Evolutionary conservation across 495 filamentous ascomycete genomes (phyloP), one percentile per base, ranked within the genome.

Genomic region (Podospora comata): DNA sequence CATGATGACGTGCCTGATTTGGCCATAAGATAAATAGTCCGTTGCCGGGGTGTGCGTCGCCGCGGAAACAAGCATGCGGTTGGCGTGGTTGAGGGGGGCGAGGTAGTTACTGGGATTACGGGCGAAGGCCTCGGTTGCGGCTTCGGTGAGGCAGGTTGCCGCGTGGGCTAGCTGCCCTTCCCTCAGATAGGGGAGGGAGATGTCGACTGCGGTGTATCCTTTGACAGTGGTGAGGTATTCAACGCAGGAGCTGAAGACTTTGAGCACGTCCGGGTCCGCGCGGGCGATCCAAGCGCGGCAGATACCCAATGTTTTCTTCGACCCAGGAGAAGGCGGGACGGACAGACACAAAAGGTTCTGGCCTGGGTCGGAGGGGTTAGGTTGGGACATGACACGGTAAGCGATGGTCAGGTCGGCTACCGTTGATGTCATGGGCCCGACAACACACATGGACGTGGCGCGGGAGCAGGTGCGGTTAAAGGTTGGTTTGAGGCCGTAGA

Each of bases 401-500:
- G 91, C 89, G 59, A 93, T 84, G 67, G 90, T 87, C n/a, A 98
- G 85, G 73, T 97, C 94, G 27, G 87, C 82, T 73, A 92, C 92
- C 62, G 84, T 94, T 26, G 86, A 78, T 1, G 92, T 89, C 72
- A 97, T 84, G 16, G 94, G 94, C 0, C 94, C 94, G 28, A 85
- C 73, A 2, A 94, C 91, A 66, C 84, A 87, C 15, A 90, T 85
- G 19, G 85, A 87, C 4, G 85, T 84, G 27, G 85, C 89, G 68
- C 84, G 85, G 13, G 82, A 77, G 48, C 55, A 53, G 16, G 92
- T 82, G n/a, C 94, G 87, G 71, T 89, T 85, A 70, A 96, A 89
- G 4, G 87, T 90, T 1, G 93, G 86, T 75, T 98, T 97, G 44
- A 98, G 85, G 16, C 94, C 94, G 80, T 90, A 97, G 19, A 92